Percentiles rank a stretch among this genome's conserved stretches.
Conservation (phyloP, 257 asterid species). For the Dorcoceras hygrometricum region DNA sequence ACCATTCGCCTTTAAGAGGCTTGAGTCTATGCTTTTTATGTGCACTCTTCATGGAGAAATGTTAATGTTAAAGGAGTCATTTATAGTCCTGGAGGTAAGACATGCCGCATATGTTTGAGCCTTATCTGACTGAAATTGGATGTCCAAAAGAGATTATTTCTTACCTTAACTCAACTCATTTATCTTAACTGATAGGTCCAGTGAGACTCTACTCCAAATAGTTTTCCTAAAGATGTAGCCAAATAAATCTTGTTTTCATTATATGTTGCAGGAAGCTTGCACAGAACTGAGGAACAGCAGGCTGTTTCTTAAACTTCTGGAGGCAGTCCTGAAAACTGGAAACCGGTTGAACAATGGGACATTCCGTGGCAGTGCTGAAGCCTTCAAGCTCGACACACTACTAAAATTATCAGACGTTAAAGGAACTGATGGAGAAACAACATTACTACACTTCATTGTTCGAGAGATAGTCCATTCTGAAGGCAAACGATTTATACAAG, state of each 20-base stretch:
- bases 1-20: constrained; percentile 82
- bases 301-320: constrained; percentile 81
- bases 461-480: constrained; percentile 86
- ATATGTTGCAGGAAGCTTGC: constrained; percentile 75
- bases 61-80: constrained; percentile 52
- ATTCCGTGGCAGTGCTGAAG: constrained; percentile 93
- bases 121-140: too few species aligned
- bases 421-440: constrained; percentile 92
- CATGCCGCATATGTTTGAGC: neutral
- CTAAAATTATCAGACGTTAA: constrained; percentile 77
- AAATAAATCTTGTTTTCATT: neutral
- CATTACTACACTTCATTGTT: constrained; percentile 81
- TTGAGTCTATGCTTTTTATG: constrained; percentile 72
- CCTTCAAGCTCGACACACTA: constrained; percentile 90
- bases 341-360: constrained; percentile 96
- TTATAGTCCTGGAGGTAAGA: constrained; percentile 72
- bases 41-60: constrained; percentile 71
- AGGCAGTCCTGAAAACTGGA: constrained; percentile 96
- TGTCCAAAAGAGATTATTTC: too few species aligned
- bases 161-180: too few species aligned
- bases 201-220: constrained; percentile 18
- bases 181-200: too few species aligned
- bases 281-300: constrained; percentile 74
- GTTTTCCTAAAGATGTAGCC: too few species aligned
- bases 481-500: constrained; percentile 76